Percentiles rank a stretch among this genome's conserved stretches.
phyloP scores from a whole-genome alignment of 495 filamentous ascomycete genomes.

The Hypoxylon cercidicola region DNA sequence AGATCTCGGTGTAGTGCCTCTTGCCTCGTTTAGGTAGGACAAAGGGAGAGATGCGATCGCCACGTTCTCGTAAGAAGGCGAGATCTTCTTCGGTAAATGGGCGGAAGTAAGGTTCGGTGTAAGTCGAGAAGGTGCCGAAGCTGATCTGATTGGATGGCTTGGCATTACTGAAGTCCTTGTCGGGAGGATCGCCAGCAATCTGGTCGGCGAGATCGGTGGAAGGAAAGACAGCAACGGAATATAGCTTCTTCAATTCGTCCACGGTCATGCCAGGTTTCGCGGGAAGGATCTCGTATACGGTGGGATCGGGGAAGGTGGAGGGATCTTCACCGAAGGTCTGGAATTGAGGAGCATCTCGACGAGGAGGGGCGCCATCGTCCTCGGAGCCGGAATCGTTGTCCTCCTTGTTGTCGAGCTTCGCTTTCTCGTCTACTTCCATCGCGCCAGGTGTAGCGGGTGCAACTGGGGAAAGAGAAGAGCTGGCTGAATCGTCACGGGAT shows the following conservation, averaged over 20 bases:
- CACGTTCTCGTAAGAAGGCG: slow-evolving; percentile 89
- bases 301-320: slow-evolving; percentile 90
- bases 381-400: slow-evolving; percentile 71
- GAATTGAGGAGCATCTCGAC: slow-evolving; percentile 75
- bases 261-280: slow-evolving; percentile 77
- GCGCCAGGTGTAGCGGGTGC: slow-evolving; percentile 58
- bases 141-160: slow-evolving; percentile 95
- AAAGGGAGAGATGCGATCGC: slow-evolving; percentile 84
- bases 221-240: slow-evolving; percentile 86
- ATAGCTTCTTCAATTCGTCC: slow-evolving; percentile 84
- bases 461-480: slow-evolving; percentile 72
- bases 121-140: slow-evolving; percentile 86
- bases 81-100: slow-evolving; percentile 94
- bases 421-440: slow-evolving; percentile 63
- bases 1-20: slow-evolving; percentile 85
- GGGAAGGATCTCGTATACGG: slow-evolving; percentile 89
- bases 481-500: slow-evolving; percentile 66
- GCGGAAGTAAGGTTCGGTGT: slow-evolving; percentile 90
- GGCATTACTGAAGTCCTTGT: slow-evolving; percentile 93
- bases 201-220: slow-evolving; percentile 79
- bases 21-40: slow-evolving; percentile 87
- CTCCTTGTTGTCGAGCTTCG: slow-evolving; percentile 60
- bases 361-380: slow-evolving; percentile 80
- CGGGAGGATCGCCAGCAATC: slow-evolving; percentile 87
- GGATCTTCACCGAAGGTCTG: slow-evolving; percentile 92